Percentiles rank a stretch among this genome's conserved stretches.
Conservation (phyloP, 2,329 filamentous ascomycete species). For the Monosporascus ibericus region DNA sequence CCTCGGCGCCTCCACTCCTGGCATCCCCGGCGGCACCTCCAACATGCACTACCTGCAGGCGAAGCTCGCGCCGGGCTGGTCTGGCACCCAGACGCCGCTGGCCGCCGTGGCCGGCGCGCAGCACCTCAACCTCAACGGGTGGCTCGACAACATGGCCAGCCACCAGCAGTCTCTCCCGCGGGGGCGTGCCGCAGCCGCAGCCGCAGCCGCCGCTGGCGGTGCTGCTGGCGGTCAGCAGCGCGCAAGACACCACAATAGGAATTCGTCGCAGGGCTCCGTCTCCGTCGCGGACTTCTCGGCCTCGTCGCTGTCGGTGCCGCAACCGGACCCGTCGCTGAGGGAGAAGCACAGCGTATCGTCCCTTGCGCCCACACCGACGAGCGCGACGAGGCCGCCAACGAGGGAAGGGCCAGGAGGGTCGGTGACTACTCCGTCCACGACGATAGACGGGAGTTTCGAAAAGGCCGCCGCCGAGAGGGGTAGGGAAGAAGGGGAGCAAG, state of each 20-base stretch:
- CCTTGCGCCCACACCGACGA: constrained; percentile 48
- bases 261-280: constrained; percentile 41
- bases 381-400: constrained; percentile 51
- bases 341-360: constrained; percentile 61
- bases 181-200: not conserved
- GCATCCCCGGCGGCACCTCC: constrained; percentile 64
- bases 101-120: constrained; percentile 72
- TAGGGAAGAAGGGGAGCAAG: constrained; percentile 28
- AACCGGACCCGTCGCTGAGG: constrained; percentile 36
- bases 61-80: constrained; percentile 64
- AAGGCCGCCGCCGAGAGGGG: not conserved
- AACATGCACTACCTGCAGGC: constrained; percentile 80
- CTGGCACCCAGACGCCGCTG: constrained; percentile 71
- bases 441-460: constrained; percentile 8
- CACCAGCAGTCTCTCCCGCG: constrained; percentile 4
- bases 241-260: constrained; percentile 30
- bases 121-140: constrained; percentile 47
- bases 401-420: constrained; percentile 33
- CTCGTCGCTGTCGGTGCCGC: constrained; percentile 25
- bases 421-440: constrained; percentile 20
- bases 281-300: constrained; percentile 35
- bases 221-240: not conserved
- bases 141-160: constrained; percentile 29
- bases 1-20: constrained; percentile 47
- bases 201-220: not conserved